Base-by-base conservation (phyloP, 1,284 basidiomycete species). In the Lentinula novae-zelandiae region DNA sequence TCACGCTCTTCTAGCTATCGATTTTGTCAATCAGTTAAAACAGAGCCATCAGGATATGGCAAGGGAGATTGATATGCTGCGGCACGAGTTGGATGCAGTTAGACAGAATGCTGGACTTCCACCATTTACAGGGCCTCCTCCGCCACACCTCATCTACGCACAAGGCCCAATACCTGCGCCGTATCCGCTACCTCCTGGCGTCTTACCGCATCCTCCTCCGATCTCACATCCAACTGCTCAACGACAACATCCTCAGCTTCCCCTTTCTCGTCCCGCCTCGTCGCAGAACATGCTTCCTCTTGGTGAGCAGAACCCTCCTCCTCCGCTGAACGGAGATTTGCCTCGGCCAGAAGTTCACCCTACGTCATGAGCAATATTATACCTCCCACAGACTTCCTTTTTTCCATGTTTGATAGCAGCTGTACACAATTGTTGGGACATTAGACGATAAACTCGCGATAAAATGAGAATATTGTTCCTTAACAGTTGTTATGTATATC, bases 21-120 rank as follows among this genome's bases (percentile, higher is more conserved):
- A 96, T 71, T 94, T 92, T 75, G 90, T 96, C 58, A 74, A 76
- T 33, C 83, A 85, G 57, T 74, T 96, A 66, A 95, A 95, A 72
- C 81, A 85, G 63, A 83, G 79, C 61, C 85, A 92, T 70, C 81
- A 85, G 68, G 89, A 92, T 46, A 86, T 93, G 85, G 76, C 78
- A 5, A 81, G 88, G 62, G 92, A 95, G 71, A 82, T 92, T 54
- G 92, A 93, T 48, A 80, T 86, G 71, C 75, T 93, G 63, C 81
- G 90, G 65, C 85, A 88, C 67, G 92, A 95, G 71, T 68, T 93
- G 55, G 88, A 91, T 49, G 75, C 77, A 52, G 70, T 83, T 62
- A 87, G 89, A 53, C 80, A 84, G 70, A 86, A 83, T 63, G 57
- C 53, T 39, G 69, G 68, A 34, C 76, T 86, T 60, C 76, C 82